Evolutionary conservation across 129 eudicot genomes (phyloP).

Genomic region (Chrysanthemum lavandulifolium): DNA sequence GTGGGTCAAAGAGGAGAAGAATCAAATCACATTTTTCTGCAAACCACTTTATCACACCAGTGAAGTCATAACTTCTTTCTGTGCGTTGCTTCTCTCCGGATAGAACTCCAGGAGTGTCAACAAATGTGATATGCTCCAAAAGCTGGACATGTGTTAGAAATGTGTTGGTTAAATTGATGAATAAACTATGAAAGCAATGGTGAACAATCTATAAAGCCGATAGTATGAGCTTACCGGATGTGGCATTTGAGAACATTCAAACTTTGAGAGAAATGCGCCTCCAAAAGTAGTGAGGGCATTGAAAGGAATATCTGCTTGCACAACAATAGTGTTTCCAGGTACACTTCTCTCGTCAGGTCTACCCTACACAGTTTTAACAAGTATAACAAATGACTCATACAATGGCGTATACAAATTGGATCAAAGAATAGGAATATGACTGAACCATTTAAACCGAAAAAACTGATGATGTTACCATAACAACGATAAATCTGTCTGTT

Average conservation of each 20-base stretch:
- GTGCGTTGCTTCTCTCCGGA: slow-evolving; percentile 96
- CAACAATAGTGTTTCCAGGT: slow-evolving; percentile 97
- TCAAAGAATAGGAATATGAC: no score
- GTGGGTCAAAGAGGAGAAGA: slow-evolving; percentile 92
- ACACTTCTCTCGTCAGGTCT: slow-evolving; percentile 97
- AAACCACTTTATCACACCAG: slow-evolving; percentile 98
- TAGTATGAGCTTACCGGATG: slow-evolving; percentile 60
- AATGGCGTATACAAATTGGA: neutral
- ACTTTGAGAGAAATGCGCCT: slow-evolving; percentile 83
- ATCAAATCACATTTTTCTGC: slow-evolving; percentile 93
- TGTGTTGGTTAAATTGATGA: neutral
- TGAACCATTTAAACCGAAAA: neutral
- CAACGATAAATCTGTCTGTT: slow-evolving; percentile 85
- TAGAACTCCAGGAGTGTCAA: slow-evolving; percentile 96
- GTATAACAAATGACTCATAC: slow-evolving; percentile 1
- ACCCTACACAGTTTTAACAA: slow-evolving; percentile 39
- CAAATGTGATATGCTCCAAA: slow-evolving; percentile 79
- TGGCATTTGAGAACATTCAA: slow-evolving; percentile 93
- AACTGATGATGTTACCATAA: slow-evolving; percentile 57
- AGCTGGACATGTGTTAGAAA: slow-evolving; percentile 38
- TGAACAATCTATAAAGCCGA: neutral
- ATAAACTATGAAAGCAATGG: neutral
- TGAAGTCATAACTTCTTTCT: slow-evolving; percentile 88
- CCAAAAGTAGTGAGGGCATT: slow-evolving; percentile 81
- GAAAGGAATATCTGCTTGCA: slow-evolving; percentile 87